These are phyloP conservation scores for Lichtheimia corymbifera DNA, from an alignment of 371 early-diverging fungal genomes.

Conservation along the genomic window DNA sequence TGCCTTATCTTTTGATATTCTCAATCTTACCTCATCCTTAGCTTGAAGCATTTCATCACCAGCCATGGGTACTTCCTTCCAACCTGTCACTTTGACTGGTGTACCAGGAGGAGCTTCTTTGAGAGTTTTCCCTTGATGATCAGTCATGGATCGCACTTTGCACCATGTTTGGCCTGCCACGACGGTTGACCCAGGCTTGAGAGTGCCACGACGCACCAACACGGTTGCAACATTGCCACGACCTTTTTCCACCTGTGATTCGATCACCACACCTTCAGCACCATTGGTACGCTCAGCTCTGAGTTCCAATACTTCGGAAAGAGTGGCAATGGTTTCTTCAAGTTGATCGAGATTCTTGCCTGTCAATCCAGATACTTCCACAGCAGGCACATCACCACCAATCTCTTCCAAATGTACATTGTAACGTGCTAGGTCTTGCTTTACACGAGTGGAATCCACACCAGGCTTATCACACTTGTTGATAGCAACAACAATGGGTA, in stretches of 20 bases:
- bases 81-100: conserved; percentile 90
- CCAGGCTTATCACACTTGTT: conserved; percentile 96
- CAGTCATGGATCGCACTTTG: conserved; percentile 83
- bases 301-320: conserved; percentile 85
- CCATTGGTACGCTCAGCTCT: conserved; percentile 75
- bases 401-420: conserved; percentile 89
- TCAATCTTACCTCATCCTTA: conserved; percentile 53
- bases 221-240: conserved; percentile 86
- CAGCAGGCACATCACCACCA: conserved; percentile 91
- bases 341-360: conserved; percentile 84
- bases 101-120: conserved; percentile 85
- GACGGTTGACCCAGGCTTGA: conserved; percentile 73
- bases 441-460: conserved; percentile 70
- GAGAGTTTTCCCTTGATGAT: conserved; percentile 74
- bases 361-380: conserved; percentile 88
- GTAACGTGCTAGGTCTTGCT: conserved; percentile 77
- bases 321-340: conserved; percentile 84
- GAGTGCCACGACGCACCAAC: conserved; percentile 84
- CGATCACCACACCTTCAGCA: conserved; percentile 86
- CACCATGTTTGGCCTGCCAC: conserved; percentile 88
- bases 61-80: conserved; percentile 90
- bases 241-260: conserved; percentile 87
- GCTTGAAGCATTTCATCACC: conserved; percentile 90
- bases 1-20: neutral
- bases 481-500: conserved; percentile 94